Base-by-base conservation (phyloP, 2,329 filamentous ascomycete genomes). In the Helotiales sp. region DNA sequence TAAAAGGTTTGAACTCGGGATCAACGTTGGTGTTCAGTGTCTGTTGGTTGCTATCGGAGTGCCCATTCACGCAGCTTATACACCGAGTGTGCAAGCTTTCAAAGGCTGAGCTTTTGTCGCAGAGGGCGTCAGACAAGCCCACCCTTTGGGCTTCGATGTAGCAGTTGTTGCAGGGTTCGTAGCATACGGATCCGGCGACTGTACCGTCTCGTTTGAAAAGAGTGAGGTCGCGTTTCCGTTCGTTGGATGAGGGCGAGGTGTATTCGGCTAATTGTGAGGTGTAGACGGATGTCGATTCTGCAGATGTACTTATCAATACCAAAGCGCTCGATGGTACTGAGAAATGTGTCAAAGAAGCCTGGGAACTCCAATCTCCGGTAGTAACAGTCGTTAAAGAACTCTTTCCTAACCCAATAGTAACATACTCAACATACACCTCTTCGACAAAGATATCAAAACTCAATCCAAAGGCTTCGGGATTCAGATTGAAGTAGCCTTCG, bases 401-500 rank as follows among this genome's bases (percentile, higher is more conserved):
- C 1, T 46, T 46, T 1, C 66, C 66, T 25, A 57, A 15, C 2
- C 55, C 56, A 0, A 62, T 56, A 29, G 58, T 61, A 1, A 73
- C 67, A 9, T 71, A 68, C 25, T 73, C 74, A 27, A 72, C 63
- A 6, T 75, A 54, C 2, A 72, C 68, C 5, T 79, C 66, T 24
- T 77, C 72, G 19, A 77, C 76, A 59, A 88, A 89, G 17, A 89
- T 85, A 40, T 80, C 81, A 58, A 83, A 86, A 50, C 77, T 81
- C 15, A 90, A 74, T 4, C 86, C 86, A 57, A 90, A 90, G 0
- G 77, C 77, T 1, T 75, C 70, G 0, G 87, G 83, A 55, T 85
- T 76, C n/a, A 90, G 76, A 58, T 89, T 80, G 73, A 85, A 90
- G 68, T 88, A 89, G 3, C 79, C 82, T 0, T 76, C 68, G 0